Conservation (phyloP, 306 rosid species). For the Dryas octopetala region DNA sequence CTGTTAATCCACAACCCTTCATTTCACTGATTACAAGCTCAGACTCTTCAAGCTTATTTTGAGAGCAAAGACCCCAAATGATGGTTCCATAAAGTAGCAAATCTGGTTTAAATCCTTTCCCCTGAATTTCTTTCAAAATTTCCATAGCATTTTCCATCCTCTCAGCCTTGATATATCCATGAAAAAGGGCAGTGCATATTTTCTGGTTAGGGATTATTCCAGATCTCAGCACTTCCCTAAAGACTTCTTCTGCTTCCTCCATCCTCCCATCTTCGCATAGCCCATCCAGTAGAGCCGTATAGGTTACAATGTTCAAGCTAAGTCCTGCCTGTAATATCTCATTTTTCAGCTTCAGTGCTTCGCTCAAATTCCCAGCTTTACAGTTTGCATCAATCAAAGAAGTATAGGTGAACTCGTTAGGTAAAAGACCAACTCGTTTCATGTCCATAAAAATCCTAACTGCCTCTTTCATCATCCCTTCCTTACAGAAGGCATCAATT, state of each 20-base stretch:
- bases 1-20: constrained; percentile 50
- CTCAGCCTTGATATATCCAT: constrained; percentile 75
- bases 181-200: constrained; percentile 66
- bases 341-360: constrained; percentile 64
- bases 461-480: constrained; percentile 79
- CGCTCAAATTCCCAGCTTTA: constrained; percentile 63
- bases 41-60: constrained; percentile 62
- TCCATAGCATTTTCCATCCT: constrained; percentile 57
- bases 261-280: constrained; percentile 76
- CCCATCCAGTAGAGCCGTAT: constrained; percentile 73
- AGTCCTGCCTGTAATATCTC: constrained; percentile 75
- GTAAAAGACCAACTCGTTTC: constrained; percentile 73
- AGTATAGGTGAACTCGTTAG: constrained; percentile 86
- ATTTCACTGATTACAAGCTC: constrained; percentile 56
- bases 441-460: constrained; percentile 76
- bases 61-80: constrained; percentile 73
- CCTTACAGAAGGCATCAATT: constrained; percentile 91
- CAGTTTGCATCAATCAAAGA: constrained; percentile 87
- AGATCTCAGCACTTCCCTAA: constrained; percentile 51
- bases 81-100: constrained; percentile 65
- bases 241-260: constrained; percentile 77
- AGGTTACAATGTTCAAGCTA: constrained; percentile 56
- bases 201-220: constrained; percentile 63
- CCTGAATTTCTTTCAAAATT: constrained; percentile 63
- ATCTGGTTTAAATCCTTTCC: constrained; percentile 63